Base-by-base conservation (phyloP, 768 basidiomycete species). In the Paxillus rubicundulus region DNA sequence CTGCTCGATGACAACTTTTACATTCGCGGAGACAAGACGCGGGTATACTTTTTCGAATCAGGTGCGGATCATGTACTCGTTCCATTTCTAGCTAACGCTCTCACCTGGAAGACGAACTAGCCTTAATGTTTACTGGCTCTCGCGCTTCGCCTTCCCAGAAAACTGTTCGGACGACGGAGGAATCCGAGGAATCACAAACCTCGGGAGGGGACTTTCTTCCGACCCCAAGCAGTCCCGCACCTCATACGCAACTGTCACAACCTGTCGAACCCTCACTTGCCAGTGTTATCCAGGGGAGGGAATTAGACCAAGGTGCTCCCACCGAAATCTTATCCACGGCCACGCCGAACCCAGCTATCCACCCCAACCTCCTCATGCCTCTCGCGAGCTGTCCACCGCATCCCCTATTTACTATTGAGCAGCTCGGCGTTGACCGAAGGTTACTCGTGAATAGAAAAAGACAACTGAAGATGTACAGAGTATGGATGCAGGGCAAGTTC, bases 391-490 rank as follows among this genome's bases (percentile, higher is more conserved):
- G 52, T 38, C 74, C 76, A 13, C 61, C 77, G 1, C 82, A 84
- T 42, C 83, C 86, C 5, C 72, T 92, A 33, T 95, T 98, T 69
- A 65, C 75, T n/a, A 79, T 83, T n/a, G 82, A 86, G 50, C 89
- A 92, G 62, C 77, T 98, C 2, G 94, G 93, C 2, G 82, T 94
- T 6, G 97, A 99, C 73, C 77, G 94, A 7, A 79, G 97, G 39
- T 71, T 99, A 50, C 77, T 98, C 40, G 86, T 99, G 47, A 99
- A 99, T 64, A 79, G 97, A 42, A 98, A 97, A 72, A 77, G 91
- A 53, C 89, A 94, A 71, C 72, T 97, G 46, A 96, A 96, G 70
- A 99, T 99, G 97, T 98, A 96, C 67, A 77, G 97, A 42, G 88
- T 94, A 0, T 96, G 92, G 92, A 84, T 94, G 85, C 92, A 95